Evolutionary conservation across 352 stramenopile species (phyloP), one percentile per base, ranked within the genome.

Genomic region (Phytopythium delawarense): DNA sequence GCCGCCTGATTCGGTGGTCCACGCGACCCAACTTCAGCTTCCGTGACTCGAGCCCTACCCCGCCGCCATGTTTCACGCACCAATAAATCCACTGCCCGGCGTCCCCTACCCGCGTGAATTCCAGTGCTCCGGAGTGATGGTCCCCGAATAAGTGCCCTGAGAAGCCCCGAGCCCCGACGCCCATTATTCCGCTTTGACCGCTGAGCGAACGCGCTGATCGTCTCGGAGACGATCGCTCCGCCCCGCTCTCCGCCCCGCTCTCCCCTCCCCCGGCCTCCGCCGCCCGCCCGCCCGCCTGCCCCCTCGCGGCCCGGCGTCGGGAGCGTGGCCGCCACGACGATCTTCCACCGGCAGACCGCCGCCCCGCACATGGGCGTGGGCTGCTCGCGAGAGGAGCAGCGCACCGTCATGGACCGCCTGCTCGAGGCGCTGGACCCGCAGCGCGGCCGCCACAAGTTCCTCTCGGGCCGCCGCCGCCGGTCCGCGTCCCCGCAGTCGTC

Each of bases 371-470:
- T 84, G 75, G 75, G 75, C 48, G 71, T 61, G 32, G 62, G 66
- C 28, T 78, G 71, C 69, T 81, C 75, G 25, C 73, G 65, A n/a
- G 62, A 78, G 30, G 58, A 76, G 54, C 70, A 62, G 50, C 50
- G 58, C 49, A 61, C 62, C 23, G 46, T 63, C 35, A 44, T 61
- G 21, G 46, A 56, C 21, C 57, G 50, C 51, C 46, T 56, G 28
- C 4, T 54, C 9, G 49, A 53, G 11, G 40, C 57, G 21, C 28
- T 37, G 28, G 59, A 61, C 67, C 23, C 61, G 62, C 28, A 50
- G 48, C 35, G 28, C 40, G 52, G 52, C n/a, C 53, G 45, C 25
- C 56, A n/a, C 56, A 32, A 32, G 39, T 46, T 21, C 15, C 60
- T 54, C 15, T 70, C 63, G 30, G 55, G 21, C 39, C 54, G 54